Conservation (phyloP, 2,329 filamentous ascomycete genomes). For the Alternaria novae-zelandiae region DNA sequence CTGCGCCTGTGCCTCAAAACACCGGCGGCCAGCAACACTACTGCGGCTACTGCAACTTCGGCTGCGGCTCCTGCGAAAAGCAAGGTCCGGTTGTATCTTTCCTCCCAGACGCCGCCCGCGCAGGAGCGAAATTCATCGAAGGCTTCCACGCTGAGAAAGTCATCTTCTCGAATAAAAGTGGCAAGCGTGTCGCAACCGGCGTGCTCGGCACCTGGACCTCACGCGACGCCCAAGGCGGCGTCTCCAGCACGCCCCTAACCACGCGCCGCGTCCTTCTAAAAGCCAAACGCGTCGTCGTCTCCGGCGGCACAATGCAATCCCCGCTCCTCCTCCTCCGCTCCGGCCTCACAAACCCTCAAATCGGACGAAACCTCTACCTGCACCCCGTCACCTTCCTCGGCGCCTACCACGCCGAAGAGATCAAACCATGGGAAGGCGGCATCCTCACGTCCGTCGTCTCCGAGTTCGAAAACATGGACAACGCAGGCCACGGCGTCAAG, state of each 20-base stretch:
- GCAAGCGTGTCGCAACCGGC: constrained; percentile 68
- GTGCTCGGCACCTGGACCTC: constrained; percentile 78
- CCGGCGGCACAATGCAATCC: constrained; percentile 76
- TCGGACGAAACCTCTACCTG: constrained; percentile 81
- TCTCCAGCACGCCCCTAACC: constrained; percentile 60
- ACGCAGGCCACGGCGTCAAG: constrained; percentile 80
- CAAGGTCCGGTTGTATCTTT: constrained; percentile 78
- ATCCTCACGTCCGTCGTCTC: constrained; percentile 81
- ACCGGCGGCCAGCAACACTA: constrained; percentile 75
- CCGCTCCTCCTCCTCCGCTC: constrained; percentile 79
- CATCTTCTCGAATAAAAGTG: constrained; percentile 66
- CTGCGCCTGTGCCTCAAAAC: constrained; percentile 77
- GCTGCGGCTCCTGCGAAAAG: constrained; percentile 72
- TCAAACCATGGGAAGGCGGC: constrained; percentile 69
- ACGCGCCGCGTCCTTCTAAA: constrained; percentile 72
- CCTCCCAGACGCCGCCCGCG: constrained; percentile 77
- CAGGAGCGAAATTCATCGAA: constrained; percentile 83
- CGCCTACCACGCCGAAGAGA: constrained; percentile 72
- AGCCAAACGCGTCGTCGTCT: constrained; percentile 81
- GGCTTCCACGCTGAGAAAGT: constrained; percentile 76
- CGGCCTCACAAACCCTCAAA: constrained; percentile 79
- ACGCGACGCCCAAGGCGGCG: constrained; percentile 67
- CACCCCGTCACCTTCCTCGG: constrained; percentile 70
- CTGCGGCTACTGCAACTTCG: constrained; percentile 69
- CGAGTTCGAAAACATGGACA: constrained; percentile 82